These are phyloP conservation scores for Hypoxylon lienhwacheense DNA, from an alignment of 495 filamentous ascomycete species.

Conservation along the genomic window DNA sequence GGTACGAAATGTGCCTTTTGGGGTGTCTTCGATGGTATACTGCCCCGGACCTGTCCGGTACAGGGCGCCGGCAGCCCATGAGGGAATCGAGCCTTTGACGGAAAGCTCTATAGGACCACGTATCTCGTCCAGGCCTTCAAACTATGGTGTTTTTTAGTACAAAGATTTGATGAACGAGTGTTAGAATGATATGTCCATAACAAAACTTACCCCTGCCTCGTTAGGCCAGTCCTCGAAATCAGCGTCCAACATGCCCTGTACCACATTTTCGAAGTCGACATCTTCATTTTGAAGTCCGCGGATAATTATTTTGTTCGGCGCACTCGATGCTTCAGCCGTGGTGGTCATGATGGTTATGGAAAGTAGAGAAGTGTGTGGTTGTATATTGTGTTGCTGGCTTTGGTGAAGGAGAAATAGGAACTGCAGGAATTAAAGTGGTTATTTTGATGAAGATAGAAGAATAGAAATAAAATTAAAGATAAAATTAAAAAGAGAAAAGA, in stretches of 20 bases:
- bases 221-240: slow-evolving; percentile 47
- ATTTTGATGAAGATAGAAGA: no score
- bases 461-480: no score
- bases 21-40: slow-evolving; percentile 57
- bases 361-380: no score
- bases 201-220: slow-evolving; percentile 47
- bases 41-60: slow-evolving; percentile 74
- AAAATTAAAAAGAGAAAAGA: no score
- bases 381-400: no score
- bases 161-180: background rate
- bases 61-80: slow-evolving; percentile 59
- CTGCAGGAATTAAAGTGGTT: no score
- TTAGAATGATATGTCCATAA: no score
- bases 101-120: slow-evolving; percentile 46
- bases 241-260: slow-evolving; percentile 58
- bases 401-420: no score
- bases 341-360: slow-evolving; percentile 8
- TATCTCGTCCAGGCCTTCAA: slow-evolving; percentile 50
- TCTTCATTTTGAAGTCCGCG: slow-evolving; percentile 68
- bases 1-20: slow-evolving; percentile 56
- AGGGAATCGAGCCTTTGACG: slow-evolving; percentile 47
- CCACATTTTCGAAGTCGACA: slow-evolving; percentile 70
- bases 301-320: slow-evolving; percentile 53
- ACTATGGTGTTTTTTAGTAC: slow-evolving; percentile 37
- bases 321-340: background rate